These are phyloP conservation scores for Penicillium flavigenum DNA, from an alignment of 495 filamentous ascomycete genomes.

Conservation along the genomic window DNA sequence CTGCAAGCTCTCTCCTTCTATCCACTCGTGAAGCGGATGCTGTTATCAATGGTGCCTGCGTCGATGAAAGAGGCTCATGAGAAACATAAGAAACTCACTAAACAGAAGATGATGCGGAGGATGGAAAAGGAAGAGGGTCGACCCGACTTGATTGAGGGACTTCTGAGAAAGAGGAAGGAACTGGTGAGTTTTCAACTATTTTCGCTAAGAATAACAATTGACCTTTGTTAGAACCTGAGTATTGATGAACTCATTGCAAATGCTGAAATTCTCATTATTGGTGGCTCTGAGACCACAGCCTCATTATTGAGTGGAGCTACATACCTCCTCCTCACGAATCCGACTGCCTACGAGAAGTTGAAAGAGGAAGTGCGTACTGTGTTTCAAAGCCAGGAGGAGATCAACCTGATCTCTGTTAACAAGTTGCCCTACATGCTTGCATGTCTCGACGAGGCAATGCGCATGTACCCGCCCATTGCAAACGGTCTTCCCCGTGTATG, in stretches of 20 bases:
- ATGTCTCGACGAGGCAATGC: slow-evolving; percentile 56
- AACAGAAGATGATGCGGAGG: slow-evolving; percentile 41
- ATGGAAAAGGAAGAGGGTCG: slow-evolving; percentile 41
- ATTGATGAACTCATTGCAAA: slow-evolving; percentile 42
- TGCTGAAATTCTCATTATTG: slow-evolving; percentile 47
- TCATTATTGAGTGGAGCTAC: slow-evolving; percentile 54
- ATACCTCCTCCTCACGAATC: slow-evolving; percentile 52
- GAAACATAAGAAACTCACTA: slow-evolving; percentile 35
- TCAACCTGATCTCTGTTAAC: slow-evolving; percentile 47
- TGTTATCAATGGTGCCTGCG: slow-evolving; percentile 19
- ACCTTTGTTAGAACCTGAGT: slow-evolving; percentile 32
- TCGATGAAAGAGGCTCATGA: slow-evolving; percentile 30
- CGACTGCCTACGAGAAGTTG: slow-evolving; percentile 41
- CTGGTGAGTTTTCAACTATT: slow-evolving; percentile 26
- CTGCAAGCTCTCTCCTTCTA: slow-evolving; percentile 37
- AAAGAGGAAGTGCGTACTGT: slow-evolving; percentile 48
- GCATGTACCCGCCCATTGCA: slow-evolving; percentile 58
- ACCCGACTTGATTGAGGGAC: slow-evolving; percentile 49
- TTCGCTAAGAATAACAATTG: neutral
- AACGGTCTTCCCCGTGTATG: slow-evolving; percentile 45
- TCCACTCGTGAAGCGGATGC: slow-evolving; percentile 26
- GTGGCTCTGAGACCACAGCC: slow-evolving; percentile 61
- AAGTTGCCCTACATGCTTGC: slow-evolving; percentile 55
- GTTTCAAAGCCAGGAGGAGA: slow-evolving; percentile 55
- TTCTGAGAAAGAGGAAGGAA: slow-evolving; percentile 49